Conservation (phyloP, 2,329 filamentous ascomycete genomes). For the Coleophoma eucalyptorum region DNA sequence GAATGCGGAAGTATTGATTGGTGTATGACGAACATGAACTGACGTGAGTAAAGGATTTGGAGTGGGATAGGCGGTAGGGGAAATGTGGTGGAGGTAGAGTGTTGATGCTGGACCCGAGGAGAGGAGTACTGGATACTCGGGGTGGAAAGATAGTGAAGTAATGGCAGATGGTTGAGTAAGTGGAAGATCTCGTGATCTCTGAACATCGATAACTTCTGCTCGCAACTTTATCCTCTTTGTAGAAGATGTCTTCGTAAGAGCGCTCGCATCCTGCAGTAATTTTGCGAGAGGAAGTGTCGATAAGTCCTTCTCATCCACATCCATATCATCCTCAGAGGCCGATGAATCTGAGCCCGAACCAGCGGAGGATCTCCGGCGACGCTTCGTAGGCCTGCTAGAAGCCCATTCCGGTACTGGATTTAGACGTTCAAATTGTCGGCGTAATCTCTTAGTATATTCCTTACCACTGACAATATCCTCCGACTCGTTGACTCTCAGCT, state of each 20-base stretch:
- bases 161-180: conserved; percentile 76
- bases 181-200: conserved; percentile 81
- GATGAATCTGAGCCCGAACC: conserved; percentile 34
- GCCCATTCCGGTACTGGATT: conserved; percentile 60
- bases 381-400: conserved; percentile 46
- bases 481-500: conserved; percentile 73
- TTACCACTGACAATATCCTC: conserved; percentile 85
- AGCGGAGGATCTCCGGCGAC: conserved; percentile 46
- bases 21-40: conserved; percentile 78
- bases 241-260: conserved; percentile 48
- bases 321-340: conserved; percentile 39
- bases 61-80: conserved; percentile 67
- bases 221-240: conserved; percentile 68
- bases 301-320: conserved; percentile 53
- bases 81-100: conserved; percentile 85
- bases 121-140: conserved; percentile 80
- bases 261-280: conserved; percentile 71
- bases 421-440: conserved; percentile 67
- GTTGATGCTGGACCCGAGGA: conserved; percentile 85
- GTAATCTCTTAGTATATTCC: conserved; percentile 78
- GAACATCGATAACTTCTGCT: conserved; percentile 86
- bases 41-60: conserved; percentile 90
- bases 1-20: conserved; percentile 82
- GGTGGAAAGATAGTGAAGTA: conserved; percentile 84
- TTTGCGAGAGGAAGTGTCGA: conserved; percentile 73